Percentiles rank a stretch among this genome's conserved stretches.
These are phyloP conservation scores for Hanseniaspora valbyensis DNA, from an alignment of 805 yeast species.

Conservation along the genomic window DNA sequence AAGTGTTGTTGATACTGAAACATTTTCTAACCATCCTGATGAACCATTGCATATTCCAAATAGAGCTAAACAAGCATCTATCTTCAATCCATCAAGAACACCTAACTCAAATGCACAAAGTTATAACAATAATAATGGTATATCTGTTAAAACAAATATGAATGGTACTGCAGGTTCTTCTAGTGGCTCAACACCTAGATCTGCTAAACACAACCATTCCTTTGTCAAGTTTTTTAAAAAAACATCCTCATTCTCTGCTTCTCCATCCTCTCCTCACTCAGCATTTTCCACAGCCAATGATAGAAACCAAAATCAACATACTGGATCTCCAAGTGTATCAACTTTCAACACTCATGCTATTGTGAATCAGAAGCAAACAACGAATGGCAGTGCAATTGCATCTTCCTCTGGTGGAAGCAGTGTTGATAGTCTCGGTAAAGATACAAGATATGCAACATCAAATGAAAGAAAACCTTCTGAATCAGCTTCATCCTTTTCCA, in stretches of 20 bases:
- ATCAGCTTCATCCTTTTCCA: slow-evolving; percentile 1
- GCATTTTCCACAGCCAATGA: background rate
- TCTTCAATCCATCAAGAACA: slow-evolving; percentile 30
- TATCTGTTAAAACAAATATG: slow-evolving; percentile 1
- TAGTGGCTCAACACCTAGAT: slow-evolving; percentile 8
- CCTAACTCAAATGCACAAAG: slow-evolving; percentile 16
- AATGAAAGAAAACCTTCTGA: background rate
- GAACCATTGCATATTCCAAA: slow-evolving; percentile 20
- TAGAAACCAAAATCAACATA: background rate
- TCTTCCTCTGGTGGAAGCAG: slow-evolving; percentile 8
- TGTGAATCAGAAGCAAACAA: slow-evolving; percentile 1
- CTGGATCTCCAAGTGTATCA: slow-evolving; percentile 15
- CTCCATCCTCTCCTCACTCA: background rate
- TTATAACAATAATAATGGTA: background rate
- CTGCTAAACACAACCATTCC: slow-evolving; percentile 9
- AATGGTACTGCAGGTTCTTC: background rate
- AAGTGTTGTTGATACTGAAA: background rate
- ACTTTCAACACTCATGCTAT: slow-evolving; percentile 16
- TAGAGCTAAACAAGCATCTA: slow-evolving; percentile 28
- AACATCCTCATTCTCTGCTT: background rate
- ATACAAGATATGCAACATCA: background rate
- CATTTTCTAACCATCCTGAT: background rate
- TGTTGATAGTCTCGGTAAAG: background rate
- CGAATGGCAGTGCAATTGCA: background rate
- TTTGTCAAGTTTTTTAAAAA: slow-evolving; percentile 15